Percentiles rank a stretch among this genome's conserved stretches.
Conservation (phyloP, 164 flowering plant genomes). For the Umbellularia californica region DNA sequence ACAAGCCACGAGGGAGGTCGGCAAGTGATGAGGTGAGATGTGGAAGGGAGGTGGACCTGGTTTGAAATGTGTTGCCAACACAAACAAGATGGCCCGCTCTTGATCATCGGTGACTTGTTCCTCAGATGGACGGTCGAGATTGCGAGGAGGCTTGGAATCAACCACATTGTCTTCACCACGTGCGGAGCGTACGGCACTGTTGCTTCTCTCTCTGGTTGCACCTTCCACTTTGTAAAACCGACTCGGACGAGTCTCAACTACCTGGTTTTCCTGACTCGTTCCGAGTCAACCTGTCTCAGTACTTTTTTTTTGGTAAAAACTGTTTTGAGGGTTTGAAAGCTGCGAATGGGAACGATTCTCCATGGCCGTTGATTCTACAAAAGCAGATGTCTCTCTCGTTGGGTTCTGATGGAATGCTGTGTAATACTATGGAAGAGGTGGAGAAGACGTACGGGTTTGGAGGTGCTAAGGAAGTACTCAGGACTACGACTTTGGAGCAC, state of each 20-base stretch:
- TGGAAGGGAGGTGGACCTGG: neutral
- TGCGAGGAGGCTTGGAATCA: no score
- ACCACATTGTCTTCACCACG: neutral
- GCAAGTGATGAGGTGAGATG: no score
- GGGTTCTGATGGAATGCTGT: neutral
- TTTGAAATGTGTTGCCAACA: neutral
- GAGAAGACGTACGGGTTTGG: slow-evolving; percentile 37
- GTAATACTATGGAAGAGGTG: slow-evolving; percentile 49
- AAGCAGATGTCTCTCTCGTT: neutral
- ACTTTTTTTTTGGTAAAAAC: neutral
- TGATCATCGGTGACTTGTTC: no score
- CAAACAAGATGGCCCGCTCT: no score
- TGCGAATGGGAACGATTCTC: slow-evolving; percentile 4
- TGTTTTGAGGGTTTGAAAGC: neutral
- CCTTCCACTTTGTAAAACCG: slow-evolving; percentile 7
- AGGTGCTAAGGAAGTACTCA: slow-evolving; percentile 25
- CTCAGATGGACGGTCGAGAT: no score
- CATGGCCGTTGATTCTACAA: neutral
- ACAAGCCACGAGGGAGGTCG: no score
- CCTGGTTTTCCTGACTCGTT: slow-evolving; percentile 2
- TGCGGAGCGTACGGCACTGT: slow-evolving; percentile 14
- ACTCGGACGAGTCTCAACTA: slow-evolving; percentile 5
- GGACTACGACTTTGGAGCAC: slow-evolving; percentile 32
- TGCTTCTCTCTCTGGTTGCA: neutral
- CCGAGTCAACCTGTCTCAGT: neutral